Percentiles rank a stretch among this genome's conserved stretches.
Evolutionary conservation across 352 stramenopile genomes (phyloP).

Genomic region (Thalassiosira ordinaria): DNA sequence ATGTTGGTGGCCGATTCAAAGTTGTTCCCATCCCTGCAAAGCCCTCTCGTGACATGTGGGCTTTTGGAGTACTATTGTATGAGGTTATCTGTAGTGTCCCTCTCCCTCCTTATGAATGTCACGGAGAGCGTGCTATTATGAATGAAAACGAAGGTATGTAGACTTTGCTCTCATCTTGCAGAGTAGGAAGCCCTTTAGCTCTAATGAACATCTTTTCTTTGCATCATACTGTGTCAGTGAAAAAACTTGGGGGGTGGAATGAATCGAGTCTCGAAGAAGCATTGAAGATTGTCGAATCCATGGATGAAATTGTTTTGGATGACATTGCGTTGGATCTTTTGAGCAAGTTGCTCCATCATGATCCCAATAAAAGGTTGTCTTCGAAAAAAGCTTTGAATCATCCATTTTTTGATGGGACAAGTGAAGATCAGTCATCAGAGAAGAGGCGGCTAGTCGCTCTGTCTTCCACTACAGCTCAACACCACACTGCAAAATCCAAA

Average conservation of each 20-base stretch:
- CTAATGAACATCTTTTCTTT: too few relatives aligned
- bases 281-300: slow-evolving; percentile 57
- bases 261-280: slow-evolving; percentile 68
- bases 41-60: slow-evolving; percentile 80
- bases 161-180: not conserved
- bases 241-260: slow-evolving; percentile 78
- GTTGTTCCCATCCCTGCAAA: slow-evolving; percentile 70
- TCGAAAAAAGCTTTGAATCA: slow-evolving; percentile 73
- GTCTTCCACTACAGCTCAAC: too few relatives aligned
- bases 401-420: slow-evolving; percentile 64
- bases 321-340: slow-evolving; percentile 67
- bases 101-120: slow-evolving; percentile 73
- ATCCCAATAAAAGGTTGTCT: slow-evolving; percentile 57
- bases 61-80: slow-evolving; percentile 77
- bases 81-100: slow-evolving; percentile 73
- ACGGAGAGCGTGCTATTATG: slow-evolving; percentile 76
- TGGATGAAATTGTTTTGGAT: too few relatives aligned
- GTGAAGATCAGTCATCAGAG: slow-evolving; percentile 32
- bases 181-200: too few relatives aligned
- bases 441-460: too few relatives aligned
- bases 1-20: slow-evolving; percentile 63
- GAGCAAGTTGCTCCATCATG: slow-evolving; percentile 73
- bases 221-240: too few relatives aligned
- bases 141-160: slow-evolving; percentile 51
- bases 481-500: too few relatives aligned